A percentile compares a stretch with the other conserved stretches of the same genome.
Evolutionary conservation across 2,329 filamentous ascomycete genomes (phyloP).

Genomic region (Plectosphaerella sp.): DNA sequence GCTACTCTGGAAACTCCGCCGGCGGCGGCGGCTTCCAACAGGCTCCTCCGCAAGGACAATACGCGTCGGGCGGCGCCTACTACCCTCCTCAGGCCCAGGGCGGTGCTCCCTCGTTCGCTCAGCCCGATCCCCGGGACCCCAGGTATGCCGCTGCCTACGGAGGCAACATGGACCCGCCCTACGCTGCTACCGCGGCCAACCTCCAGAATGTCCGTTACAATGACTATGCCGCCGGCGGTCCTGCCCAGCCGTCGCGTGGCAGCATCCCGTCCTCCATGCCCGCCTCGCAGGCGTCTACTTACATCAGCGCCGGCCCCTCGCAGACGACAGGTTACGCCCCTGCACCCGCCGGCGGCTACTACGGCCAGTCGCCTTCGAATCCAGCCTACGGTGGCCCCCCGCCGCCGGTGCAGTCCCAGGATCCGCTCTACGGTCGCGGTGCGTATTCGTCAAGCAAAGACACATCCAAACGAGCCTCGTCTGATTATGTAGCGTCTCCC

Average conservation of each 20-base stretch:
- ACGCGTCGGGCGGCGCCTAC: constrained; percentile 15
- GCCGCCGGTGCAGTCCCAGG: constrained; percentile 34
- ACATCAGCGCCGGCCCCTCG: constrained; percentile 6
- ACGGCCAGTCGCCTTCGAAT: constrained; percentile 12
- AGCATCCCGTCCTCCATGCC: constrained; percentile 7
- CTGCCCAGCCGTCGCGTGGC: constrained; percentile 5
- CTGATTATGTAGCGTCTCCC: constrained; percentile 49
- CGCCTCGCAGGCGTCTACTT: constrained; percentile 8
- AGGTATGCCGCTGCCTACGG: constrained; percentile 11
- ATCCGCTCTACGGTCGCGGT: constrained; percentile 57
- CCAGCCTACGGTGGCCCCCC: constrained; percentile 6
- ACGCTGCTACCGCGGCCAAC: constrained; percentile 9
- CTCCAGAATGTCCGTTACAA: constrained; percentile 2
- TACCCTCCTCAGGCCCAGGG: constrained; percentile 11
- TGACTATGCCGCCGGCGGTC: constrained; percentile 8
- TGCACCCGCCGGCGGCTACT: constrained; percentile 17
- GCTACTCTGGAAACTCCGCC: constrained; percentile 42
- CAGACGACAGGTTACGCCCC: constrained; percentile 4
- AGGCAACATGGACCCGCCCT: constrained; percentile 4
- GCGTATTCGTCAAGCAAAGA: constrained; percentile 36
- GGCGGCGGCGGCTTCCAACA: constrained; percentile 8
- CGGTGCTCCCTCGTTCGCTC: constrained; percentile 7
- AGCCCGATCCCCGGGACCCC: constrained; percentile 11
- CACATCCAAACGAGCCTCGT: constrained; percentile 14
- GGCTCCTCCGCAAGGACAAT: constrained; percentile 15